Base-by-base conservation (phyloP, 306 rosid species). In the Malus fusca region DNA sequence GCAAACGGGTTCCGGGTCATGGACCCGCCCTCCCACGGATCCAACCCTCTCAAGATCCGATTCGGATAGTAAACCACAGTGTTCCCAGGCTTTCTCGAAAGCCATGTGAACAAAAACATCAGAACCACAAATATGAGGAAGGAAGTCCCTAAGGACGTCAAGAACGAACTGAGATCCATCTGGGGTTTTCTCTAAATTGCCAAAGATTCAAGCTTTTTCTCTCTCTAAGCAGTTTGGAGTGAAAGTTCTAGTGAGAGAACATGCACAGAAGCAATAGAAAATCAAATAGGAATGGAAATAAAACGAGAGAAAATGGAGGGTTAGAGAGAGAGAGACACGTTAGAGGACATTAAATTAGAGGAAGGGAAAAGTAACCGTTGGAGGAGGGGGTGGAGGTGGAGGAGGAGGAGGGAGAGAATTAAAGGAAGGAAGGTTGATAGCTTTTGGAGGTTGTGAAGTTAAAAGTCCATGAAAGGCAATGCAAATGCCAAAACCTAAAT, bases 61-160 rank as follows among this genome's bases (percentile, higher is more conserved):
- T 90, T 96, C n/a, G 99, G 99, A 81, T 83, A 96, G 68, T 92
- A 96, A 25, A 96, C 77, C n/a, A 96, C 98, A 71, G 75, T 76
- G 87, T 96, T 96, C 6, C 92, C 96, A 1, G 94, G 90, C 76
- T 72, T 92, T 58, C 81, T 56, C 21, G 89, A 84, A 8, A 96
- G 79, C 83, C 88, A 83, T 4, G 82, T n/a, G 75, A 90, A 92
- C 56, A 96, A 42, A 53, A 96, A 69, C 87, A 96, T 84, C 77
- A 96, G 73, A 79, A 90, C 17, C 28, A 96, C 4, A 73, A 96
- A 96, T 8, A 96, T 89, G 76, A 79, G 11, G 35, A 92, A 96
- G 18, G 98, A 92, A 33, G 99, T 96, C 77, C 87, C 97, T 3
- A 96, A 81, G 30, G 99, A 96, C 81, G 98, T 90, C 82, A 89